Base-by-base conservation (phyloP, 306 rosid genomes). In the Boehmeria nivea region DNA sequence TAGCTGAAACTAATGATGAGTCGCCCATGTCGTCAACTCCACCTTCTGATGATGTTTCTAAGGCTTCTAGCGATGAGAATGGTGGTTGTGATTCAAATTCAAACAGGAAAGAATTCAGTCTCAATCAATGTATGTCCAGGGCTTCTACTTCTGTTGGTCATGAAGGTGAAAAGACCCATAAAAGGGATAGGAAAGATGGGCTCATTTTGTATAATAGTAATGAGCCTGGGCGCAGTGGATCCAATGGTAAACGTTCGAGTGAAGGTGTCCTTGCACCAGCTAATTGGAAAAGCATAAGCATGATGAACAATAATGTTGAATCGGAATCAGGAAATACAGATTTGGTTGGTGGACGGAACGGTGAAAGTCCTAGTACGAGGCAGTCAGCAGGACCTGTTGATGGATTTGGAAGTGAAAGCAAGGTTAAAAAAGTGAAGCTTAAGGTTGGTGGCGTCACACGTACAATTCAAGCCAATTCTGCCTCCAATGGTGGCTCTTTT, bases 251-350 rank as follows among this genome's bases (percentile, higher is more conserved):
- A 54, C 89, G 90, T 25, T 70, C 85, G 46, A 78, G 96, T 13
- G 89, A 87, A 71, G 98, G 93, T 8, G 89, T 84, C 57, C 94
- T 91, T 76, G 91, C 98, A 38, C 96, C 93, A 1, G 91, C 87
- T 44, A 82, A 84, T 81, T 81, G 97, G 97, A 89, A 75, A 76
- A 82, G 78, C 73, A 55, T 84, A 14, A 79, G 82, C 59, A 67
- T 66, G 60, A 28, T 46, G 14, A 81, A 64, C 64, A 81, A 81
- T 71, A 60, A 43, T 28, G 61, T 67, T 50, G 83, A 72, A 38
- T 64, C 59, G 7, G 86, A 83, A 62, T 57, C 75, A 37, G 77
- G 66, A 62, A 72, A 12, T 59, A 74, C 60, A 12, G 94, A 76
- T 39, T 42, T 63, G 14, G 60, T 62, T 56, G 68, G 81, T 76